Base-by-base conservation (phyloP, 2,329 filamentous ascomycete species). In the Exophiala xenobiotica region DNA sequence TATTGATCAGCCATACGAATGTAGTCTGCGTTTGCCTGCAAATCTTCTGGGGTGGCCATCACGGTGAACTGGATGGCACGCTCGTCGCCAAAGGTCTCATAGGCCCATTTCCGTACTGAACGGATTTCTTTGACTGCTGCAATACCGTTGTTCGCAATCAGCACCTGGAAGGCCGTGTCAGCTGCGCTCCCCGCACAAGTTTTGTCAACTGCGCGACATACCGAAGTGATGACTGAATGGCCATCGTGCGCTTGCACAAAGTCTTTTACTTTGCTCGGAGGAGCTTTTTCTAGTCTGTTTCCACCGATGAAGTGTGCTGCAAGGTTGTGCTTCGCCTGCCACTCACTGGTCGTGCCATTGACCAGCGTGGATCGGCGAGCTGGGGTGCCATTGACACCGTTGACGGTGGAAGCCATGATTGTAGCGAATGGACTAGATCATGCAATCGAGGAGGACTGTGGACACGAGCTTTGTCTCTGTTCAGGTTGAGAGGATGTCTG, bases 1-100 rank as follows among this genome's bases (percentile, higher is more conserved):
- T 99, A 99, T 80, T 96, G 90, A 75, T 99, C 93, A 26, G 93
- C 93, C 93, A 99, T 97, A 70, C 93, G 85, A 70, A 99, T 99
- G 77, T 99, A 99, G 75, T 99, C 93, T 63, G 93, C 93, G 72
- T 99, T 99, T 70, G 93, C 93, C 70, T 87, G 84, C 68, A 99
- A 74, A 85, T 99, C 93, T 76, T 99, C 93, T 43, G 93, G 93
- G 31, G 93, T 99, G 64, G 93, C 93, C 93, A 99, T 99, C 70
- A 99, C 93, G 58, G 93, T 99, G 77, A 99, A 99, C 70, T 97
- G 91, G 68, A 99, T 96, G 65, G 92, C 93, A 67, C 88, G 84
- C 79, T 99, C 93, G 75, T 99, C 91, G 76, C 93, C 92, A 70
- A 99, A 99, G 6, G 89, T 95, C 77, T 99, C 93, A 84, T 99